A percentile compares a stretch with the other conserved stretches of the same genome.
phyloP scores from a whole-genome alignment of 2,329 filamentous ascomycete species.

The Stachybotrys elegans region DNA sequence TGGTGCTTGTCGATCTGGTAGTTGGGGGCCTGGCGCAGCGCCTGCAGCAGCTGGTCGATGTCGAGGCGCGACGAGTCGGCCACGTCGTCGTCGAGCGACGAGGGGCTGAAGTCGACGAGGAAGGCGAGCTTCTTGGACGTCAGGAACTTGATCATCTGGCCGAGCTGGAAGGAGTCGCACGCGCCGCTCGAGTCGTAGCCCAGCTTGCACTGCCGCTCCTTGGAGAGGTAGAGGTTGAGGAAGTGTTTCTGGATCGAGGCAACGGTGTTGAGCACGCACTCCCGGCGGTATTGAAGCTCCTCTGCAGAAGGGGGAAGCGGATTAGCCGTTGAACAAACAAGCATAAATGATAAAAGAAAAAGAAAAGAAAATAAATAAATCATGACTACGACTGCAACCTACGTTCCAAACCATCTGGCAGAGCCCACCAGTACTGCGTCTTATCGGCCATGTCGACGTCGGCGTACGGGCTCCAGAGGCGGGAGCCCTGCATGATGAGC shows the following conservation, averaged over 20 bases:
- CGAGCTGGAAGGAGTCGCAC: constrained; percentile 74
- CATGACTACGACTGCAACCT: no score
- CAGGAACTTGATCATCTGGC: constrained; percentile 72
- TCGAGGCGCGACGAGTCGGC: constrained; percentile 53
- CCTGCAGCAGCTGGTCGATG: constrained; percentile 53
- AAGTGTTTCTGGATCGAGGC: constrained; percentile 67
- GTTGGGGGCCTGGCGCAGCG: constrained; percentile 59
- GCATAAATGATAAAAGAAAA: no score
- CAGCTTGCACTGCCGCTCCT: constrained; percentile 63
- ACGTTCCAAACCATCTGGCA: constrained; percentile 66
- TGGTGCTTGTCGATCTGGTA: constrained; percentile 75
- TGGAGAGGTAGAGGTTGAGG: constrained; percentile 60
- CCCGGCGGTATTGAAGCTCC: constrained; percentile 61
- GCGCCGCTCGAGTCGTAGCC: constrained; percentile 68
- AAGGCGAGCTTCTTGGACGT: constrained; percentile 55
- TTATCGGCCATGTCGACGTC: constrained; percentile 20
- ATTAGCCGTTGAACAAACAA: no score
- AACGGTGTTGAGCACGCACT: constrained; percentile 62
- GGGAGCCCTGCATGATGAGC: constrained; percentile 61
- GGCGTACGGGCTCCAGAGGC: constrained; percentile 45
- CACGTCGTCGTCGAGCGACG: constrained; percentile 35
- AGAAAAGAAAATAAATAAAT: no score
- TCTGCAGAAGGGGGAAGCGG: constrained; percentile 33
- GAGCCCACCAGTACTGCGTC: constrained; percentile 63
- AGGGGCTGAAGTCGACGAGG: constrained; percentile 50